These are phyloP conservation scores for Ehretia macrophylla DNA, from an alignment of 257 asterid genomes.

Conservation along the genomic window DNA sequence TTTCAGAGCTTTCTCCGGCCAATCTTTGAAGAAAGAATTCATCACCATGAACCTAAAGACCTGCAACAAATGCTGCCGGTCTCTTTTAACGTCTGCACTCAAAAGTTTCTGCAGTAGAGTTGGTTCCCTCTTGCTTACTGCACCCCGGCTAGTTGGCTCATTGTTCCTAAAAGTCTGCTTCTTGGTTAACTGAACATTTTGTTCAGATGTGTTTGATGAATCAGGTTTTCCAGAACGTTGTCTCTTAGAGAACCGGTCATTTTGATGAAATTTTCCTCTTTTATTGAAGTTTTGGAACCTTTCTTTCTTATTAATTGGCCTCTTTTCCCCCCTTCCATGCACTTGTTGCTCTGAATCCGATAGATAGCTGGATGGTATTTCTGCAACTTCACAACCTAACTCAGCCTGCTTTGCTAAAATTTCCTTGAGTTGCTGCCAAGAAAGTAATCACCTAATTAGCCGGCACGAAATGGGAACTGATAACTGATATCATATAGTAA, in stretches of 20 bases:
- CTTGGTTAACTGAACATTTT: conserved; percentile 19
- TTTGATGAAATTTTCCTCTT: conserved; percentile 47
- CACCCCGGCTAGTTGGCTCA: conserved; percentile 8
- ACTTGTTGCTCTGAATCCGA: conserved; percentile 58
- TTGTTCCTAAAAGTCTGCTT: conserved; percentile 23
- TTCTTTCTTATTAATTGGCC: conserved; percentile 39
- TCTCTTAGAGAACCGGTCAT: conserved; percentile 38
- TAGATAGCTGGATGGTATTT: conserved; percentile 74
- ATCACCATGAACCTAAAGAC: conserved; percentile 75
- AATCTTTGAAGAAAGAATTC: conserved; percentile 66
- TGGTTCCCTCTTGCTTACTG: conserved; percentile 37
- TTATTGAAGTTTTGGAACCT: conserved; percentile 51
- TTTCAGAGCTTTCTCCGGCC: conserved; percentile 45
- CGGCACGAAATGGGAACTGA: neutral
- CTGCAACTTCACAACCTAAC: conserved; percentile 93
- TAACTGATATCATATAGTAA: no score
- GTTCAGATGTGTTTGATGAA: conserved; percentile 25
- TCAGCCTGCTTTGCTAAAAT: conserved; percentile 92
- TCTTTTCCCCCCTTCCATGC: conserved; percentile 27
- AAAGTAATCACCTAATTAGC: neutral
- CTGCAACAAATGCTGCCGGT: conserved; percentile 63
- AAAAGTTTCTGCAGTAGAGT: conserved; percentile 71
- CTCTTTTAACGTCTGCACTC: conserved; percentile 64
- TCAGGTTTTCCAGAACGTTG: conserved; percentile 25
- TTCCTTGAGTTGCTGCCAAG: conserved; percentile 80